These are phyloP conservation scores for Tricholoma sp. DNA, from an alignment of 768 basidiomycete genomes.

Conservation along the genomic window DNA sequence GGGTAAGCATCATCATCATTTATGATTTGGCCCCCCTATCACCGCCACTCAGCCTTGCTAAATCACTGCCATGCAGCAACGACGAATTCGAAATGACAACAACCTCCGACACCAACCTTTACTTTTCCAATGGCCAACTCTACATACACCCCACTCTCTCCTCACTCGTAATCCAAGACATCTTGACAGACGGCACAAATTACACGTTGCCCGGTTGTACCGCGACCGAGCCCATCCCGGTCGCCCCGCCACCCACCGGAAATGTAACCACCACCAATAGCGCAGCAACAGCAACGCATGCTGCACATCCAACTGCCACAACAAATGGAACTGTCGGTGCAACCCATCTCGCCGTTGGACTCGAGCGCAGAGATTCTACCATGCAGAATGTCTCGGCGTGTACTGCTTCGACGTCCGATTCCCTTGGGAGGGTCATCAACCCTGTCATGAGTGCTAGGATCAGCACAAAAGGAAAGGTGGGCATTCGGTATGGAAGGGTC, in stretches of 20 bases:
- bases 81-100: constrained; percentile 82
- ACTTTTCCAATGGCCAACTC: constrained; percentile 59
- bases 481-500: constrained; percentile 55
- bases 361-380: neutral
- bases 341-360: neutral
- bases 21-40: too few species aligned
- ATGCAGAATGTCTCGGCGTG: constrained; percentile 32
- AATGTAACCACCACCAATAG: neutral
- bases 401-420: constrained; percentile 25
- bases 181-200: constrained; percentile 50
- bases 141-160: constrained; percentile 84
- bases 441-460: constrained; percentile 76
- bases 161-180: constrained; percentile 44
- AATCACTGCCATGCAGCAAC: constrained; percentile 34
- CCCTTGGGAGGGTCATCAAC: constrained; percentile 49
- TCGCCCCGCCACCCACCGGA: constrained; percentile 19
- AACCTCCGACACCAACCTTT: constrained; percentile 52
- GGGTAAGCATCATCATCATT: constrained; percentile 36
- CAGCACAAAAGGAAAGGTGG: constrained; percentile 56
- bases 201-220: constrained; percentile 71
- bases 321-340: constrained; percentile 1
- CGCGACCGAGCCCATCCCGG: constrained; percentile 8
- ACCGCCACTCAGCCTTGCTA: too few species aligned
- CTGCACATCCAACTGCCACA: neutral
- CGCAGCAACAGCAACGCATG: neutral